These are phyloP conservation scores for Mariannaea elegans DNA, from an alignment of 2,329 filamentous ascomycete genomes.

Conservation along the genomic window DNA sequence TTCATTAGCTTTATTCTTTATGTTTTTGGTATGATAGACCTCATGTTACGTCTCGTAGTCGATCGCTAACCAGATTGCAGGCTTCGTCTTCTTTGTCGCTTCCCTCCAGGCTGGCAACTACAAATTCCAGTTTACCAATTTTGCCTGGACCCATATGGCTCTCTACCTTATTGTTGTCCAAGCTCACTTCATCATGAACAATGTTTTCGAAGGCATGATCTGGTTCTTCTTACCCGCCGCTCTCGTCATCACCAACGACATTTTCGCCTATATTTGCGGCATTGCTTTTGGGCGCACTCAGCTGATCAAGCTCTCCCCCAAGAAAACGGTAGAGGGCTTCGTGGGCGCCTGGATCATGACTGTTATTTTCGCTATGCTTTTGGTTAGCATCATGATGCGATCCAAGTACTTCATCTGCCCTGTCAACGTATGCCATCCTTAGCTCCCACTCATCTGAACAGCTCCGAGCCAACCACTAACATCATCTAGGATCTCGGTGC, in stretches of 20 bases:
- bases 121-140: constrained; percentile 98
- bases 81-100: constrained; percentile 97
- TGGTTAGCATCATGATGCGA: constrained; percentile 85
- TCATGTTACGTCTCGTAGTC: not conserved
- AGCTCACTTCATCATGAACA: constrained; percentile 99
- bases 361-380: constrained; percentile 80
- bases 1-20: constrained; percentile 99
- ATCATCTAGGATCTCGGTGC: constrained; percentile 79
- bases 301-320: constrained; percentile 96
- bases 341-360: constrained; percentile 97
- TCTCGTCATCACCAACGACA: constrained; percentile 98
- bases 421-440: constrained; percentile 71
- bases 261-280: constrained; percentile 96
- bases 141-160: constrained; percentile 99
- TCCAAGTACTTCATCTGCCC: constrained; percentile 99
- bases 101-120: constrained; percentile 96
- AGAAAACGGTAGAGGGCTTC: constrained; percentile 99
- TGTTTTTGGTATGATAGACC: constrained; percentile 79
- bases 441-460: not conserved
- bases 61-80: constrained; percentile 56
- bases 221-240: constrained; percentile 98
- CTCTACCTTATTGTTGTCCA: constrained; percentile 97
- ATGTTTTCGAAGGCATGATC: constrained; percentile 99
- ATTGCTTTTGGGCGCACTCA: constrained; percentile 97
- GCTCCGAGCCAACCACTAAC: not conserved